Percentiles rank a stretch among this genome's conserved stretches.
Conservation (phyloP, 805 yeast species). For the Metschnikowia santaceciliae region DNA sequence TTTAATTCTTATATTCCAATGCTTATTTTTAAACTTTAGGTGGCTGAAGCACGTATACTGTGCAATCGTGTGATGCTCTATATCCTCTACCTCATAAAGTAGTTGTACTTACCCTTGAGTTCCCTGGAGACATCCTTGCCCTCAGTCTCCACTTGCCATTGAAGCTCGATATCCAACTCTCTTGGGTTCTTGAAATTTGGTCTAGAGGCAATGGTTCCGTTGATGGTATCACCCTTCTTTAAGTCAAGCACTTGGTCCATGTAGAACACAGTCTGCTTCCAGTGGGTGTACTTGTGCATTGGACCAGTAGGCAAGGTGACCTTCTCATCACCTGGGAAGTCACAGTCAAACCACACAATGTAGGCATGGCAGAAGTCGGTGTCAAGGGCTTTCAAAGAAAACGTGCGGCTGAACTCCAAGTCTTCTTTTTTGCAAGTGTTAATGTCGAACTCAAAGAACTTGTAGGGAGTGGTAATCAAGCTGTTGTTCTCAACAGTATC, state of each 20-base stretch:
- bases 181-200: constrained; percentile 82
- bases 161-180: constrained; percentile 79
- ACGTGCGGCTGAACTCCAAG: constrained; percentile 69
- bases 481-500: constrained; percentile 81
- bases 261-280: constrained; percentile 98
- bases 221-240: constrained; percentile 69
- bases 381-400: constrained; percentile 68
- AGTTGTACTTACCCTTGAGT: constrained; percentile 56
- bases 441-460: constrained; percentile 78
- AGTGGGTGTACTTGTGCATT: constrained; percentile 88
- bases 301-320: constrained; percentile 92
- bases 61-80: neutral
- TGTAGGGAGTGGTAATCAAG: constrained; percentile 68
- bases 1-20: neutral
- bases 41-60: neutral
- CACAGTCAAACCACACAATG: constrained; percentile 93
- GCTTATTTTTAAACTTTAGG: neutral
- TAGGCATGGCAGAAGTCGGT: constrained; percentile 84
- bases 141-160: constrained; percentile 48
- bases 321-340: constrained; percentile 67
- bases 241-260: constrained; percentile 74
- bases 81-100: constrained; percentile 58
- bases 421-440: constrained; percentile 84
- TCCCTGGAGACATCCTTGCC: constrained; percentile 48
- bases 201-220: constrained; percentile 66